Percentiles rank a stretch among this genome's conserved stretches.
phyloP scores from a whole-genome alignment of 352 stramenopile species.

The Pythium pectinolyticum region DNA sequence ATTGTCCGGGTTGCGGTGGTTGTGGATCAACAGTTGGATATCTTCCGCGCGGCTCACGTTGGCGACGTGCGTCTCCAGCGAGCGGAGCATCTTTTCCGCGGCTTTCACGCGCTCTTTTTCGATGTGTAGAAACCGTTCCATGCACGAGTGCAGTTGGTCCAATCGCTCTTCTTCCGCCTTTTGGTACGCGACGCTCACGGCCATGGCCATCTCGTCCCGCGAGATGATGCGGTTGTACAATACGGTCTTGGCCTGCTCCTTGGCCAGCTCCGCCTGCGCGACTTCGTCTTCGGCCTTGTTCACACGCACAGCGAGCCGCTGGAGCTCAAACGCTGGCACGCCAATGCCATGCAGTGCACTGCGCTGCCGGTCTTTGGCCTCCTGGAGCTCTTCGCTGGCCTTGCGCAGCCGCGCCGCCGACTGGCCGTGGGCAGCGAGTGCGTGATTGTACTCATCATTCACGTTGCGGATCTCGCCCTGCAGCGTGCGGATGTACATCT shows the following conservation, averaged over 20 bases:
- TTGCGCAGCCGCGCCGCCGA: conserved; percentile 38
- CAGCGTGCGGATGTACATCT: conserved; percentile 79
- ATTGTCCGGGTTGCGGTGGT: conserved; percentile 80
- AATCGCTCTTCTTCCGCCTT: conserved; percentile 81
- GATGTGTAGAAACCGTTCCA: conserved; percentile 72
- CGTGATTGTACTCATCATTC: conserved; percentile 65
- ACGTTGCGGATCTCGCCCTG: conserved; percentile 75
- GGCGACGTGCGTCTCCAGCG: conserved; percentile 58
- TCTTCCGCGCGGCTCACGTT: conserved; percentile 72
- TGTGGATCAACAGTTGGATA: conserved; percentile 85
- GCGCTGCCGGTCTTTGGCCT: conserved; percentile 61
- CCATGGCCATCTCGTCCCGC: conserved; percentile 89
- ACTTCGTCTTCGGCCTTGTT: conserved; percentile 63
- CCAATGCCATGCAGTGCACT: conserved; percentile 76
- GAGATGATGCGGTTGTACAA: conserved; percentile 81
- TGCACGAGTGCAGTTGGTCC: conserved; percentile 71
- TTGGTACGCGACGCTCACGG: conserved; percentile 84
- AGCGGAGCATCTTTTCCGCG: conserved; percentile 55
- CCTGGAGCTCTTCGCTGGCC: conserved; percentile 42
- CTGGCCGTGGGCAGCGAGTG: conserved; percentile 41
- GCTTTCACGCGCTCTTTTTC: conserved; percentile 74
- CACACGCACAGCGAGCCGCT: conserved; percentile 63
- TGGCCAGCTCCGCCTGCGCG: conserved; percentile 52
- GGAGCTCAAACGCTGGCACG: conserved; percentile 79
- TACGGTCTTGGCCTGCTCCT: conserved; percentile 66